Base-by-base conservation (phyloP, 768 basidiomycete species). In the Calvatia gigantea region DNA sequence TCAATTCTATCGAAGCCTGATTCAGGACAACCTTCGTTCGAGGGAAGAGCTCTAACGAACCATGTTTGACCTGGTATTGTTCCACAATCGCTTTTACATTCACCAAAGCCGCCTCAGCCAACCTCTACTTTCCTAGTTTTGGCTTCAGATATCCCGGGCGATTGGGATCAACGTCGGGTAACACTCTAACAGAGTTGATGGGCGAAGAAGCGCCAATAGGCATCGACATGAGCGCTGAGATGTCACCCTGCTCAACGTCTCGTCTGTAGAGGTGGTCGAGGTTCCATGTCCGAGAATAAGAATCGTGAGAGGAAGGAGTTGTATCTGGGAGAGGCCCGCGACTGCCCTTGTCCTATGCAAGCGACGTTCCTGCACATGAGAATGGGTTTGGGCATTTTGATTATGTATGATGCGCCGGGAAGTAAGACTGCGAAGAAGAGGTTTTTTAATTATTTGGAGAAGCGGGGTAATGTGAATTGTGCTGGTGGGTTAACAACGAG, bases 231-330 rank as follows among this genome's bases (percentile, higher is more conserved):
- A 94, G 73, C 3, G 86, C 76, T 7, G 92, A 78, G 14, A 94
- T 74, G 62, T 94, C 91, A 0, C 90, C 92, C 63, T 94, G 92
- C 55, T 89, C 89, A 3, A 94, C 78, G 59, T 94, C 92, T 32
- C 82, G 79, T 15, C 90, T 78, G 32, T 80, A 72, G 0, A 91
- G 65, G 47, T 84, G 77, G 1, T 67, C 62, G 2, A 92, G 68
- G 2, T 71, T 67, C 89, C 89, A 93, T 1, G 80, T 75, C 32
- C 63, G 64, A 1, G 90, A 90, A 64, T 86, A 91, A 0, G 76
- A 71, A 61, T 92, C 90, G 52, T 90, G 86, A 0, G 87, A 86
- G 2, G 86, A 81, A 1, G 81, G 73, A 2, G 61, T 61, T 4
- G 71, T 70, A 57, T 86, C 81, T 9, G 79, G 78, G 0, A 86